Conservation (phyloP, 1,139 yeast species). For the Debaryomycetaceae sp. region DNA sequence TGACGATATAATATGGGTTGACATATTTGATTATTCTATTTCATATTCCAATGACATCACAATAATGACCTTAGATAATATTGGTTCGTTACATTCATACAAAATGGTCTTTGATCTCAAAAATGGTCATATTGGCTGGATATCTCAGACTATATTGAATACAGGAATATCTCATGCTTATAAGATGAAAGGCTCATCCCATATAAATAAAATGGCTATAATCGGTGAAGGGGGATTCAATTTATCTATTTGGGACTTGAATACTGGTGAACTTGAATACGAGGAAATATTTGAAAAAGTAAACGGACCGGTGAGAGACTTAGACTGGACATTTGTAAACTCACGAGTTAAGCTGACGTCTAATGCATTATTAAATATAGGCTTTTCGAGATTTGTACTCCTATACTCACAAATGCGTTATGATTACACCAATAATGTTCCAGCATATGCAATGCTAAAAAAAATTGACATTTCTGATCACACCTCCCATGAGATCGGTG, state of each 20-base stretch:
- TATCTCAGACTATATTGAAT: conserved; percentile 40
- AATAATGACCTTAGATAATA: conserved; percentile 41
- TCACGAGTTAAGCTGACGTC: conserved; percentile 26
- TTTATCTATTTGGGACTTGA: conserved; percentile 75
- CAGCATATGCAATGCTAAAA: conserved; percentile 76
- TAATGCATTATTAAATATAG: conserved; percentile 78
- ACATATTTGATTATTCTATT: conserved; percentile 53
- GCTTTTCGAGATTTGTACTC: conserved; percentile 60
- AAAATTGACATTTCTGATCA: conserved; percentile 65
- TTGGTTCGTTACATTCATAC: conserved; percentile 53
- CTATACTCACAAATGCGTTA: conserved; percentile 80
- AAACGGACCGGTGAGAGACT: conserved; percentile 46
- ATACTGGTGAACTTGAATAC: conserved; percentile 66
- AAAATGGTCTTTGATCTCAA: conserved; percentile 15
- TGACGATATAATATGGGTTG: conserved; percentile 42
- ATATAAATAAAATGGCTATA: conserved; percentile 67
- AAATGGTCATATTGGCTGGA: conserved; percentile 44
- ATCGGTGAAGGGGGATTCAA: conserved; percentile 50
- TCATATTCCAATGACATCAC: conserved; percentile 47
- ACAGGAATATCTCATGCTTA: conserved; percentile 56
- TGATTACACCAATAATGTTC: conserved; percentile 79
- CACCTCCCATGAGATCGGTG: conserved; percentile 82
- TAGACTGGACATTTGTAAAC: conserved; percentile 80
- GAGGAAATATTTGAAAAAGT: conserved; percentile 41
- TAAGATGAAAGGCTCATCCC: conserved; percentile 66